Evolutionary conservation across 169 alveolate species (phyloP).

Genomic region (Babesia divergens): DNA sequence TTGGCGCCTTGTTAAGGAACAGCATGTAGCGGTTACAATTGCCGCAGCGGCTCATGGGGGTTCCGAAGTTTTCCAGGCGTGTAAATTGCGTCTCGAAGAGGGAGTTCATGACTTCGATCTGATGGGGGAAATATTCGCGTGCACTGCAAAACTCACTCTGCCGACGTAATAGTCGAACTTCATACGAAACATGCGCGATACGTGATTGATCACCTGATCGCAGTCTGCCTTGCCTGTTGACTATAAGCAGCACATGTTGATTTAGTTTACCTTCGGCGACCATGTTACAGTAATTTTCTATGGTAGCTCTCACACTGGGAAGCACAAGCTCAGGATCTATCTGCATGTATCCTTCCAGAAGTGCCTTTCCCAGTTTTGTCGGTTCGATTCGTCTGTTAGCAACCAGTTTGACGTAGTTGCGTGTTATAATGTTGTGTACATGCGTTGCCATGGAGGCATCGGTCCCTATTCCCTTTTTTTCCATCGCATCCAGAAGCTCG

Average conservation of each 20-base stretch:
- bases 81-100: slow-evolving; percentile 25
- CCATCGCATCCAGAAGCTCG: slow-evolving; percentile 93
- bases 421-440: slow-evolving; percentile 93
- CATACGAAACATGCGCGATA: slow-evolving; percentile 81
- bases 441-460: slow-evolving; percentile 99
- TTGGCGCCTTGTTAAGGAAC: slow-evolving; percentile 66
- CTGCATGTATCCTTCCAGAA: slow-evolving; percentile 87
- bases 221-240: slow-evolving; percentile 78
- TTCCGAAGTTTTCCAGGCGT: slow-evolving; percentile 36
- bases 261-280: slow-evolving; percentile 74
- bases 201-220: slow-evolving; percentile 79
- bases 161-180: slow-evolving; percentile 79
- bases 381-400: slow-evolving; percentile 89
- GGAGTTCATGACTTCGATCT: slow-evolving; percentile 43
- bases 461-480: slow-evolving; percentile 96
- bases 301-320: slow-evolving; percentile 88
- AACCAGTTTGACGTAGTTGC: slow-evolving; percentile 90
- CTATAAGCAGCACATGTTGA: neutral
- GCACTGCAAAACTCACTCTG: slow-evolving; percentile 73
- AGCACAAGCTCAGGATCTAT: slow-evolving; percentile 88
- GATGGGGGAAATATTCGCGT: slow-evolving; percentile 67
- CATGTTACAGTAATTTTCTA: slow-evolving; percentile 83
- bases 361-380: slow-evolving; percentile 88
- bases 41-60: slow-evolving; percentile 73
- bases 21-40: slow-evolving; percentile 75